Evolutionary conservation across 2,329 filamentous ascomycete species (phyloP).

Genomic region (Trichoderma atroviride): DNA sequence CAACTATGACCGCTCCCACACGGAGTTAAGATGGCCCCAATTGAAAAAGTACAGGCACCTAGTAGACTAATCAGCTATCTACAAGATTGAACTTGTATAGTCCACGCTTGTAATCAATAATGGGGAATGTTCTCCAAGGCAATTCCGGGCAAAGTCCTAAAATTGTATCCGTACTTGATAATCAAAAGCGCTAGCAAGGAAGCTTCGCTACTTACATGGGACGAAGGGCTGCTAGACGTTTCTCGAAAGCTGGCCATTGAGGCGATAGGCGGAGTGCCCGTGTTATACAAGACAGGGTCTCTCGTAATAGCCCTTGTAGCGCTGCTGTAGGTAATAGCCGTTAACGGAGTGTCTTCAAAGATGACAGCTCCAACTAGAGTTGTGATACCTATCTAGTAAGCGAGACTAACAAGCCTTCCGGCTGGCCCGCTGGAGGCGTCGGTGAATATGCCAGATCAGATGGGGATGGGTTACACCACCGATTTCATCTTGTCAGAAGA

Average conservation of each 20-base stretch:
- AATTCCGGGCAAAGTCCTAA: not conserved
- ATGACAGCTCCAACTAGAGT: not conserved
- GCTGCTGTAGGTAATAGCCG: not conserved
- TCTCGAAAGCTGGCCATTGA: not conserved
- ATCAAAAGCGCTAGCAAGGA: not conserved
- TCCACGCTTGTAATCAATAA: not conserved
- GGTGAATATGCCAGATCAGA: not conserved
- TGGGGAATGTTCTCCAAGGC: not conserved
- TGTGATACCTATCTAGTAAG: not conserved
- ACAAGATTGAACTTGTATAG: not conserved
- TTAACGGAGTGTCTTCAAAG: not conserved
- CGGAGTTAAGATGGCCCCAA: not conserved
- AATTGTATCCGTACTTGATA: not conserved
- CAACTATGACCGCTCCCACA: not conserved
- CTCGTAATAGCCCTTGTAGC: not conserved
- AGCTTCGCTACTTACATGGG: not conserved
- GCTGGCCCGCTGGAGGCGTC: not conserved
- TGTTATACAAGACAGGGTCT: not conserved
- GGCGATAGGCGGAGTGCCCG: not conserved
- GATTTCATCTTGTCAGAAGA: not conserved
- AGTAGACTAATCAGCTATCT: not conserved
- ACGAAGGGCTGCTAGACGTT: not conserved
- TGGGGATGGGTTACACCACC: not conserved
- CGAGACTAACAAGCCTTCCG: not conserved
- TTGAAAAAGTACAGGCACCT: not conserved